These are phyloP conservation scores for Peronospora tabacina DNA, from an alignment of 352 stramenopile species.

Conservation along the genomic window DNA sequence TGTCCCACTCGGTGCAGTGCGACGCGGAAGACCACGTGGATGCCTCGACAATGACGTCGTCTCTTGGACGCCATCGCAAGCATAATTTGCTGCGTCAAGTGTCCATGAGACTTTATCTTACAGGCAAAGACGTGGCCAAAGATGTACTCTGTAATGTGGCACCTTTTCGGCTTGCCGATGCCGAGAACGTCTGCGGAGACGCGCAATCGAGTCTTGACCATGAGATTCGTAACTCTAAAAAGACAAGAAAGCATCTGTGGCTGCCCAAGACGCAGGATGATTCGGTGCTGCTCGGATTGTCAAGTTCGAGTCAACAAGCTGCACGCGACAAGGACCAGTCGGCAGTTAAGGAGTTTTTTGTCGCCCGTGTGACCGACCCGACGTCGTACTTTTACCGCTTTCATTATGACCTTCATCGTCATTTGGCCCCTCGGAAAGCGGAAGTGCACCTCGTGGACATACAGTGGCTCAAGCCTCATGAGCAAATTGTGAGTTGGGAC, in stretches of 20 bases:
- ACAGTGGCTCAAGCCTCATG: slow-evolving; percentile 77
- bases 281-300: slow-evolving; percentile 41
- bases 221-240: slow-evolving; percentile 52
- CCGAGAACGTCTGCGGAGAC: slow-evolving; percentile 39
- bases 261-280: slow-evolving; percentile 70
- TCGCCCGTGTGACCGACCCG: slow-evolving; percentile 70
- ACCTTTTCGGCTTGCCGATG: slow-evolving; percentile 45
- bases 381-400: slow-evolving; percentile 86
- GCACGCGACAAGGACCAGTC: slow-evolving; percentile 18
- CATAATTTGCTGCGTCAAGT: slow-evolving; percentile 68
- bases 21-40: slow-evolving; percentile 13
- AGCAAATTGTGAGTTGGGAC: slow-evolving; percentile 76
- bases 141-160: slow-evolving; percentile 61
- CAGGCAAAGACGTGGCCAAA: slow-evolving; percentile 51
- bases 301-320: slow-evolving; percentile 1
- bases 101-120: slow-evolving; percentile 71
- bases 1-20: slow-evolving; percentile 7
- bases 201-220: slow-evolving; percentile 50
- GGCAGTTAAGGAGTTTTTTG: slow-evolving; percentile 66
- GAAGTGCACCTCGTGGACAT: slow-evolving; percentile 79
- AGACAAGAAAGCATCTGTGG: slow-evolving; percentile 68
- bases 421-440: slow-evolving; percentile 63
- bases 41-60: slow-evolving; percentile 4
- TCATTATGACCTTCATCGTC: slow-evolving; percentile 54
- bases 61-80: slow-evolving; percentile 31